Evolutionary conservation across 495 filamentous ascomycete species (phyloP), one percentile per base, ranked within the genome.

Genomic region (Daldinia caldariorum): DNA sequence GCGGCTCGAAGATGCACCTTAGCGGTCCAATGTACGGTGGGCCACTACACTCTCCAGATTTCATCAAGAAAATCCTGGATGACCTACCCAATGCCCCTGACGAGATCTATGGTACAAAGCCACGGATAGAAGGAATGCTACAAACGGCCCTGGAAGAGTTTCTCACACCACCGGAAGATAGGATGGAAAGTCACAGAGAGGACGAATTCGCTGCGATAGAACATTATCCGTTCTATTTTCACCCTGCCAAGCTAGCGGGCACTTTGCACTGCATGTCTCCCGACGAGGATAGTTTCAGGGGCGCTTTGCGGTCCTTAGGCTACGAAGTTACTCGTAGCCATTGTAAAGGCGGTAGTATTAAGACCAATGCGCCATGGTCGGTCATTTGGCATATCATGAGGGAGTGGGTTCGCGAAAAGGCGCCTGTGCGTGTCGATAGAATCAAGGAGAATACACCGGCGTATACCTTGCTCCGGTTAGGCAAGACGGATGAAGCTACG

Each of bases 11-110:
- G 63, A 96, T 91, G 73, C 95, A 97, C 75, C 79, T 97, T 16
- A 89, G 88, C 1, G 95, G 95, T 0, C 95, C 95, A 0, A 97
- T 99, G 94, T 99, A 92, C 83, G 94, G 86, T 53, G 95, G 95
- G 3, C 92, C 90, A 9, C 81, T 99, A 7, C 95, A 98, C 75
- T 94, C 93, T 54, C 80, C 87, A 7, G 83, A 86, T 4, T 99
- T 97, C 71, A 87, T 99, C 63, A 83, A 91, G 69, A 85, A 81
- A 35, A 88, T 99, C 2, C 83, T 99, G 13, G 84, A 85, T 18
- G 82, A 87, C 45, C 83, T 97, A 6, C 86, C 91, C 2, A 78
- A 80, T 1, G 83, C 88, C 2, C 83, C 91, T 8, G 79, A 80
- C 8, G 79, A 88, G 1, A 83, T 86, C 0, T 99, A 99, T 74